These are phyloP conservation scores for Paramecium primaurelia DNA, from an alignment of 73 alveolate genomes.

Conservation along the genomic window DNA sequence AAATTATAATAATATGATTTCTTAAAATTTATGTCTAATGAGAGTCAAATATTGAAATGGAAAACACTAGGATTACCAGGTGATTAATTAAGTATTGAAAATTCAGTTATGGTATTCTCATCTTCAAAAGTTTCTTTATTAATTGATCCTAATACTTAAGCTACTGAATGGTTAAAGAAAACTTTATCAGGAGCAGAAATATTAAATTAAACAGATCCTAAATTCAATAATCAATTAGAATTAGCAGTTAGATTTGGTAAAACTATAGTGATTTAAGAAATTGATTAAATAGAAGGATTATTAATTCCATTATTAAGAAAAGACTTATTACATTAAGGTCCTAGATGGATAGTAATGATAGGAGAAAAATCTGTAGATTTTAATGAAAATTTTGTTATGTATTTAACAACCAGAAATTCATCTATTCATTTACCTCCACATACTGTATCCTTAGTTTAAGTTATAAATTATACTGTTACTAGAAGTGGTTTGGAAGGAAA, in stretches of 20 bases:
- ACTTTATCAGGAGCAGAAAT: constrained; percentile 69
- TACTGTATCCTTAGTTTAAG: constrained; percentile 90
- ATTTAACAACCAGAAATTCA: constrained; percentile 97
- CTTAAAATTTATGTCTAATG: constrained; percentile 92
- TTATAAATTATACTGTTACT: constrained; percentile 98
- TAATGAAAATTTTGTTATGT: constrained; percentile 94
- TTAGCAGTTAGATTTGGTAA: constrained; percentile 98
- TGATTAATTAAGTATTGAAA: constrained; percentile 97
- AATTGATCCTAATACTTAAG: constrained; percentile 99
- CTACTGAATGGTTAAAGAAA: constrained; percentile 97
- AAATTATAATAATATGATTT: constrained; percentile 71
- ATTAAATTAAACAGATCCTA: constrained; percentile 90
- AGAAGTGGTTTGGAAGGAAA: constrained; percentile 99
- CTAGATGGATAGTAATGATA: constrained; percentile 92
- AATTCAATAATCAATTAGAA: constrained; percentile 94
- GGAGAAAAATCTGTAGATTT: constrained; percentile 99
- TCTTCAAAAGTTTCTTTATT: constrained; percentile 93
- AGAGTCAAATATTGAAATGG: constrained; percentile 95
- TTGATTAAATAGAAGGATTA: constrained; percentile 97
- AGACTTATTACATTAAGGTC: constrained; percentile 98
- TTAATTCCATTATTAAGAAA: constrained; percentile 97
- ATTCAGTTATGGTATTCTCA: constrained; percentile 95
- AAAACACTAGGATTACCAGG: constrained; percentile 99
- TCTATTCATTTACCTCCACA: constrained; percentile 94
- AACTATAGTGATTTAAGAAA: constrained; percentile 91